Percentiles rank a stretch among this genome's conserved stretches.
These are phyloP conservation scores for Cicer bijugum DNA, from an alignment of 306 rosid genomes.

Conservation along the genomic window DNA sequence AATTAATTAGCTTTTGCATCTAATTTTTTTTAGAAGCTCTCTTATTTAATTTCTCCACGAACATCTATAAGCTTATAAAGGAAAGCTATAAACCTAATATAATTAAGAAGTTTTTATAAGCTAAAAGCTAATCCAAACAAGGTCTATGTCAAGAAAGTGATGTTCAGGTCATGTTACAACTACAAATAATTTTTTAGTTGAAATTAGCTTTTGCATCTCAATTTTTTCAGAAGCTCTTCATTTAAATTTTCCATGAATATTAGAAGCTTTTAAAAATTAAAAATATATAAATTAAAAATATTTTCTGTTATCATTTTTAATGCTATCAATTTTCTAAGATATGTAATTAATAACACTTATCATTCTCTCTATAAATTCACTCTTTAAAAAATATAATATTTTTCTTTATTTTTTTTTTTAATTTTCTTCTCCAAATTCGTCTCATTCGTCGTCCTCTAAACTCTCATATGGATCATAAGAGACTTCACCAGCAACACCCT, in stretches of 20 bases:
- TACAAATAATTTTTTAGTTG: not conserved
- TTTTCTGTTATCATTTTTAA: no score
- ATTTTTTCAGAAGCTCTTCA: not conserved
- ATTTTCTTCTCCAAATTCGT: no score
- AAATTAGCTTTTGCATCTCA: not conserved
- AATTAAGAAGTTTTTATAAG: not conserved
- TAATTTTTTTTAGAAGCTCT: not conserved
- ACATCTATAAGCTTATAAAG: conserved; percentile 1
- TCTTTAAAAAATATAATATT: no score
- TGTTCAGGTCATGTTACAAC: not conserved
- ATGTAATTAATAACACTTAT: no score
- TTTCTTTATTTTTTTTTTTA: no score
- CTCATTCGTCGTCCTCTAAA: no score
- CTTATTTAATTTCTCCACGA: conserved; percentile 1
- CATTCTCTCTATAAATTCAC: no score
- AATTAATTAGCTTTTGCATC: not conserved
- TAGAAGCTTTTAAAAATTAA: not conserved
- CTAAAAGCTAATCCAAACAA: not conserved
- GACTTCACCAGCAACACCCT: no score
- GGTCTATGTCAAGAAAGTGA: conserved; percentile 1
- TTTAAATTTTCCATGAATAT: not conserved
- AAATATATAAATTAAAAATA: no score
- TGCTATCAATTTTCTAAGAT: no score
- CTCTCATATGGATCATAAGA: no score
- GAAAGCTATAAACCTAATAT: not conserved